These are phyloP conservation scores for Penicillium antarcticum DNA, from an alignment of 495 filamentous ascomycete species.

Conservation along the genomic window DNA sequence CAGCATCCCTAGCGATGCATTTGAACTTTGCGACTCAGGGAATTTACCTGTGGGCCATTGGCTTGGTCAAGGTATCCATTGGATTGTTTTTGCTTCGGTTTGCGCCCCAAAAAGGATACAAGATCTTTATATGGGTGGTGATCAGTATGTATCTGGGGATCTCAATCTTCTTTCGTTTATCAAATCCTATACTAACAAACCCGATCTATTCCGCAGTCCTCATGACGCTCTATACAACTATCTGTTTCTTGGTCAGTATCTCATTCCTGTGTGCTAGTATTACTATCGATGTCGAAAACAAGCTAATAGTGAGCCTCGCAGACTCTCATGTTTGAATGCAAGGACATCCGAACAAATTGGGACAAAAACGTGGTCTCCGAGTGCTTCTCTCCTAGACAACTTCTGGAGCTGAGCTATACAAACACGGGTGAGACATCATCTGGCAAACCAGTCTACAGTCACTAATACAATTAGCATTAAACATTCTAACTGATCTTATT, in stretches of 20 bases:
- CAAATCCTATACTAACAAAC: not conserved
- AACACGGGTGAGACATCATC: constrained; percentile 22
- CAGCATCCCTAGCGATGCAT: constrained; percentile 32
- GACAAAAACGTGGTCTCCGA: constrained; percentile 27
- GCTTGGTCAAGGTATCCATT: constrained; percentile 44
- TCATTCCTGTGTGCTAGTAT: not conserved
- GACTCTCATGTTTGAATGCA: constrained; percentile 24
- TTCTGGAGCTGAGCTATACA: constrained; percentile 32
- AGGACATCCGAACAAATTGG: constrained; percentile 29
- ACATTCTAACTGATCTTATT: constrained; percentile 41
- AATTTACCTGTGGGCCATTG: constrained; percentile 39
- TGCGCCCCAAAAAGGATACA: constrained; percentile 29
- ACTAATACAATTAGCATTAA: constrained; percentile 29
- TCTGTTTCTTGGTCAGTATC: constrained; percentile 21
- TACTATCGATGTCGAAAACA: not conserved
- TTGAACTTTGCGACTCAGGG: constrained; percentile 44
- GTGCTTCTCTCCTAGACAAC: constrained; percentile 30
- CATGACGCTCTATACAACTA: constrained; percentile 37
- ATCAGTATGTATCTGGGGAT: constrained; percentile 11
- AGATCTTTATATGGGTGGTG: constrained; percentile 28
- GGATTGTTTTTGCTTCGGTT: constrained; percentile 45
- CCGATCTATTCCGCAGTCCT: constrained; percentile 25
- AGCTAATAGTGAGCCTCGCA: not conserved
- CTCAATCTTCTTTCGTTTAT: not conserved
- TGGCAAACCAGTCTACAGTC: not conserved